A percentile compares a stretch with the other conserved stretches of the same genome.
phyloP scores from a whole-genome alignment of 2,329 filamentous ascomycete species.

The Fusarium verrucosum region DNA sequence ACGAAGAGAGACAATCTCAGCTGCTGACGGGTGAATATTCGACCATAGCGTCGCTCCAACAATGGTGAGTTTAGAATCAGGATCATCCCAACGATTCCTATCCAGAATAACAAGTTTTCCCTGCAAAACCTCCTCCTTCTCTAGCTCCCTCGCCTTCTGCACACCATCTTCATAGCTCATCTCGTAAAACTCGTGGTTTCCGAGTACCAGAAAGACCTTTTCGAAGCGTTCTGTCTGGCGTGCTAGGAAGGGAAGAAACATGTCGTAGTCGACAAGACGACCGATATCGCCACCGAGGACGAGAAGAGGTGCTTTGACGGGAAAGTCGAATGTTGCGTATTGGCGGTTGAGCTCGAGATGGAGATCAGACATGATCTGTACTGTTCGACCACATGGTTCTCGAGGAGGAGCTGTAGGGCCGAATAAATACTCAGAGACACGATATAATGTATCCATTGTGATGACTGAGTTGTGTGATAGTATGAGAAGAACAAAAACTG shows the following conservation, averaged over 20 bases:
- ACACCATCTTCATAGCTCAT: constrained; percentile 52
- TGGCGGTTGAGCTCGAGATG: constrained; percentile 59
- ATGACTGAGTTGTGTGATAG: background rate
- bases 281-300: constrained; percentile 62
- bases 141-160: constrained; percentile 49
- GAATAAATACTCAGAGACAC: constrained; percentile 37
- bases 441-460: constrained; percentile 28
- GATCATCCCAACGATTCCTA: constrained; percentile 52
- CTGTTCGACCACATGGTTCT: constrained; percentile 33
- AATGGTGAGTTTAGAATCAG: constrained; percentile 56
- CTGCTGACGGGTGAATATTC: constrained; percentile 53
- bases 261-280: constrained; percentile 57
- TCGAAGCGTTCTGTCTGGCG: constrained; percentile 54
- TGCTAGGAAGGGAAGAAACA: constrained; percentile 56
- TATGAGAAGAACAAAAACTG: background rate
- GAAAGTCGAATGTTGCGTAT: constrained; percentile 55
- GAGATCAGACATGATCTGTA: constrained; percentile 58
- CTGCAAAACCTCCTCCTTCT: constrained; percentile 50
- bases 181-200: constrained; percentile 65
- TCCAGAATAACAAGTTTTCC: constrained; percentile 57
- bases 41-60: constrained; percentile 69
- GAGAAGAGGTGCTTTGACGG: constrained; percentile 53
- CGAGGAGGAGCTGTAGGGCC: constrained; percentile 16
- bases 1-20: constrained; percentile 52
- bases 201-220: constrained; percentile 59